These are phyloP conservation scores for Adansonia madagascariensis DNA, from an alignment of 441 rosid species.

Conservation along the genomic window DNA sequence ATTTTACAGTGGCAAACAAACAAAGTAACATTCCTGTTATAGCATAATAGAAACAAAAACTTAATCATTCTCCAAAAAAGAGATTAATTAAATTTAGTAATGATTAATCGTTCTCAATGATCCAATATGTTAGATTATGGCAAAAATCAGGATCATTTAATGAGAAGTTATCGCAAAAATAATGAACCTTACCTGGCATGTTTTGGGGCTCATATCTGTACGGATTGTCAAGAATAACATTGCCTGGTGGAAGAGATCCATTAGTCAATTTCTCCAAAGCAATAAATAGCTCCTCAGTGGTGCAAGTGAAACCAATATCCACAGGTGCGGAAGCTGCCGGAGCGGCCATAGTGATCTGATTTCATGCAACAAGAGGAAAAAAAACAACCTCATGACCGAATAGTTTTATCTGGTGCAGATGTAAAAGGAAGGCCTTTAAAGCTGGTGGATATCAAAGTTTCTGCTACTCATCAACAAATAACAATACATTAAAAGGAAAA, in stretches of 20 bases:
- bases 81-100: neutral
- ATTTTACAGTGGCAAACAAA: neutral
- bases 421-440: slow-evolving; percentile 17
- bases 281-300: slow-evolving; percentile 33
- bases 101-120: neutral
- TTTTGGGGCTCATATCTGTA: slow-evolving; percentile 38
- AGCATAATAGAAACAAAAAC: neutral
- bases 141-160: neutral
- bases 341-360: slow-evolving; percentile 38
- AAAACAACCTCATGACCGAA: slow-evolving; percentile 13
- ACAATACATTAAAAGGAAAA: neutral
- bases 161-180: neutral
- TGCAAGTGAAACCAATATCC: slow-evolving; percentile 32
- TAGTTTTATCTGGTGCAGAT: slow-evolving; percentile 15
- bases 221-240: slow-evolving; percentile 52
- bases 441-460: slow-evolving; percentile 7
- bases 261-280: slow-evolving; percentile 29
- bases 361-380: neutral
- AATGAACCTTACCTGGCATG: slow-evolving; percentile 45
- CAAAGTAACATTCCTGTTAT: neutral
- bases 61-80: neutral
- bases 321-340: slow-evolving; percentile 26
- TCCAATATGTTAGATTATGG: neutral
- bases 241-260: slow-evolving; percentile 46
- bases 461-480: neutral